Percentiles rank a stretch among this genome's conserved stretches.
phyloP scores from a whole-genome alignment of 441 rosid genomes.

The Erodium texanum region DNA sequence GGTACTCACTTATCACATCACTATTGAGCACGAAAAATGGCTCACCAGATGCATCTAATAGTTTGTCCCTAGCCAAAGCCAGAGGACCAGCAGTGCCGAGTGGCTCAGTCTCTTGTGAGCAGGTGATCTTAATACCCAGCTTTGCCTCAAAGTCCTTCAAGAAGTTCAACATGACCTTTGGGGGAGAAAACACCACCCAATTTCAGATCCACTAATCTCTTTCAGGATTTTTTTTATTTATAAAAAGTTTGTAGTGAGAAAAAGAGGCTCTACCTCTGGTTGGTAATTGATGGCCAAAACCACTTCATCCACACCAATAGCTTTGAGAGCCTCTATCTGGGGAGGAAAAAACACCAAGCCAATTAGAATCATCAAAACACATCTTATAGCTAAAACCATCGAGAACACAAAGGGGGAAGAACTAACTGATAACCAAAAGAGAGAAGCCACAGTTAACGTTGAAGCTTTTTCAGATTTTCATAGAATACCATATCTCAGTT shows the following conservation, averaged over 20 bases:
- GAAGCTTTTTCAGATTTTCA: not conserved
- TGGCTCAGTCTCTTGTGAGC: constrained; percentile 99
- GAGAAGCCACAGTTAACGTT: not conserved
- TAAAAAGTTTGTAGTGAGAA: not conserved
- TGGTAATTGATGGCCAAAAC: constrained; percentile 2
- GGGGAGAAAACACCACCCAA: constrained; percentile 10
- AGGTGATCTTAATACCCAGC: constrained; percentile 81
- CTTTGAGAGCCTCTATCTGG: constrained; percentile 2
- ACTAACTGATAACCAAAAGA: not conserved
- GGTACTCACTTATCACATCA: constrained; percentile 94
- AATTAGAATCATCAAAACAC: not conserved
- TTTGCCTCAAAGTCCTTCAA: constrained; percentile 81
- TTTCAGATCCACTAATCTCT: not conserved
- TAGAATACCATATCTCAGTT: not conserved
- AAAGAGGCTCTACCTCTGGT: not conserved
- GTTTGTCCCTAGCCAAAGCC: constrained; percentile 87
- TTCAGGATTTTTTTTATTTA: too few relatives aligned
- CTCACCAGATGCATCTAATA: constrained; percentile 68
- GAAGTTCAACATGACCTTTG: constrained; percentile 84
- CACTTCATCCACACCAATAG: not conserved
- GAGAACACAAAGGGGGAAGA: not conserved
- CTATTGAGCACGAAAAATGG: constrained; percentile 97
- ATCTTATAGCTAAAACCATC: not conserved
- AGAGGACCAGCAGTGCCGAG: constrained; percentile 98
- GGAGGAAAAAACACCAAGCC: not conserved